Conservation (phyloP, 345 rosid genomes). For the Excoecaria cochinchinensis region DNA sequence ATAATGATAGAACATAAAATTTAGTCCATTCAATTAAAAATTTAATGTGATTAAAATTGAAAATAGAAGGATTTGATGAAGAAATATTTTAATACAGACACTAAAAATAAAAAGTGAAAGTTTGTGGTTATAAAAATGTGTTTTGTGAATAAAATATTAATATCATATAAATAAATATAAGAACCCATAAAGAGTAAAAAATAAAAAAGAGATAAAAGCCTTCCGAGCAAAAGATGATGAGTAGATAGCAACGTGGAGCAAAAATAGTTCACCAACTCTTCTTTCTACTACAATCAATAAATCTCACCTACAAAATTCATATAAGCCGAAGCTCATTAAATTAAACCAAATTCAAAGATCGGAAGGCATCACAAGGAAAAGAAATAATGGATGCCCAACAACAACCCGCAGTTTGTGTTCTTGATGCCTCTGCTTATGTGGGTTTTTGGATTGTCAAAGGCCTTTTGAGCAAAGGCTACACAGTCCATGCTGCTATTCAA, state of each 20-base stretch:
- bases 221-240: constrained; percentile 22
- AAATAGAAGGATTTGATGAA: too few relatives aligned
- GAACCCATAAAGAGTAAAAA: background rate
- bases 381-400: constrained; percentile 37
- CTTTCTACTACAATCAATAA: constrained; percentile 24
- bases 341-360: background rate
- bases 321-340: constrained; percentile 14
- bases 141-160: too few relatives aligned
- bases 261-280: constrained; percentile 63
- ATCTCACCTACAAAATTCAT: constrained; percentile 27
- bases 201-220: background rate
- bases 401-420: constrained; percentile 59
- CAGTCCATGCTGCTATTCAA: constrained; percentile 75
- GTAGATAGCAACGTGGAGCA: constrained; percentile 61
- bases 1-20: too few relatives aligned
- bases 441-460: constrained; percentile 89
- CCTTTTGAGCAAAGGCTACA: constrained; percentile 62
- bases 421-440: constrained; percentile 81
- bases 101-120: too few relatives aligned
- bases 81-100: too few relatives aligned
- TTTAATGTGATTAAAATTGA: too few relatives aligned
- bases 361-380: background rate
- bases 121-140: too few relatives aligned
- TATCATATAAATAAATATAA: background rate
- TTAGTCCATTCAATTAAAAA: too few relatives aligned